A percentile compares a stretch with the other conserved stretches of the same genome.
Conservation (phyloP, 163 green algal species). For the Volvox carteri region DNA sequence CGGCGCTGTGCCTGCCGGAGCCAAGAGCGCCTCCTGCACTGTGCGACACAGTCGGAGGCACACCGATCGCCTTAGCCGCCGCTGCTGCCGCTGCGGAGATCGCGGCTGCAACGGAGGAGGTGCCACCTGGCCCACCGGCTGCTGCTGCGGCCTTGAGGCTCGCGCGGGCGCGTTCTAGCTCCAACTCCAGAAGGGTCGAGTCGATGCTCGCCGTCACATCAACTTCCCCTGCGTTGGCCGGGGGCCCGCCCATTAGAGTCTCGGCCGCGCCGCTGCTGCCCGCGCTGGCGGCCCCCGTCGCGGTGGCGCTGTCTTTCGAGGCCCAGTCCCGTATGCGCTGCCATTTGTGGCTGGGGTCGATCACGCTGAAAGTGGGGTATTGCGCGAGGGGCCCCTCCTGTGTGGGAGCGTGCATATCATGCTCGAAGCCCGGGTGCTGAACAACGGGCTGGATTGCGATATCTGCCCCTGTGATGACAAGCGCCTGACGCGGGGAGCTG, state of each 20-base stretch:
- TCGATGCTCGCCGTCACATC: conserved; percentile 50
- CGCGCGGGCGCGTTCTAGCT: conserved; percentile 42
- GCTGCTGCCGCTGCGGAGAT: conserved; percentile 21
- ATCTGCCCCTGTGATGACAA: conserved; percentile 34
- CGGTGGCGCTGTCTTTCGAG: conserved; percentile 55
- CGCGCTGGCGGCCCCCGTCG: background rate
- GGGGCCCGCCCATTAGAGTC: background rate
- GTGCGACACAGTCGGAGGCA: background rate
- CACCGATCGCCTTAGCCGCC: background rate
- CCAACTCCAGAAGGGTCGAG: conserved; percentile 50
- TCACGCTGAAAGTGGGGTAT: conserved; percentile 56
- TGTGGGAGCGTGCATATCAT: conserved; percentile 11
- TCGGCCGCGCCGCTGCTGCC: background rate
- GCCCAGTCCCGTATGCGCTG: conserved; percentile 70
- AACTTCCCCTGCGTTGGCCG: background rate
- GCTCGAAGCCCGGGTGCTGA: background rate
- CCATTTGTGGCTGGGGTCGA: conserved; percentile 69
- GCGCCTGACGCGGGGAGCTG: conserved; percentile 12
- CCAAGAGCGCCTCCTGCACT: background rate
- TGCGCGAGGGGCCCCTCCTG: conserved; percentile 61
- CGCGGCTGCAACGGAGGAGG: conserved; percentile 2
- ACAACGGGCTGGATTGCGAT: conserved; percentile 26
- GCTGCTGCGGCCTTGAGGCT: conserved; percentile 38
- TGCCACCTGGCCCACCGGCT: background rate
- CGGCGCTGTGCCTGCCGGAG: background rate